These are phyloP conservation scores for Cadophora malorum DNA, from an alignment of 2,329 filamentous ascomycete genomes.

Conservation along the genomic window DNA sequence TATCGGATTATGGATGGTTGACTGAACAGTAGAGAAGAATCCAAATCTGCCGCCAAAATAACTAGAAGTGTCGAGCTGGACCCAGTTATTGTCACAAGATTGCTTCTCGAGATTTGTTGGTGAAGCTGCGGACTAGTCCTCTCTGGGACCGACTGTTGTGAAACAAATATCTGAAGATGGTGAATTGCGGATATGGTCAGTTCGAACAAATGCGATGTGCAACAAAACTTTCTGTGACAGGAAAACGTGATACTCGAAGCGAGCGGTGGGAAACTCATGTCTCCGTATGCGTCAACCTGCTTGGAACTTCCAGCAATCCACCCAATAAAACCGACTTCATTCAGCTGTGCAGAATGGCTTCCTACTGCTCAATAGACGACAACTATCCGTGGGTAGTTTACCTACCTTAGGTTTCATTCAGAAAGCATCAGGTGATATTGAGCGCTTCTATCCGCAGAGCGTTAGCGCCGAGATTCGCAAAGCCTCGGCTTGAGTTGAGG, in stretches of 20 bases:
- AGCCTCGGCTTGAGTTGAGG: constrained; percentile 27
- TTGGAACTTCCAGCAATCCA: not conserved
- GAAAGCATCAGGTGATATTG: not conserved
- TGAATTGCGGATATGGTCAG: not conserved
- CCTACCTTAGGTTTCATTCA: not conserved
- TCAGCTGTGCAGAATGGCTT: not conserved
- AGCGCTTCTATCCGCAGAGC: not conserved
- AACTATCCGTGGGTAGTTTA: not conserved
- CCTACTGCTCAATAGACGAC: not conserved
- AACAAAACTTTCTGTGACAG: not conserved
- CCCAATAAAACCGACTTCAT: too few relatives aligned
- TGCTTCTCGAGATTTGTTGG: too few relatives aligned
- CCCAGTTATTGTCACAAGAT: too few relatives aligned
- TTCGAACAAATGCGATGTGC: constrained; percentile 12
- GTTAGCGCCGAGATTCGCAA: not conserved
- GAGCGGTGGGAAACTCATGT: not conserved
- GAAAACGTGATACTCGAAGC: not conserved
- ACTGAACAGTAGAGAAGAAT: too few relatives aligned
- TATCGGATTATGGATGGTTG: too few relatives aligned
- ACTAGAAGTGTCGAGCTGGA: too few relatives aligned
- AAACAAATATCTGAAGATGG: not conserved
- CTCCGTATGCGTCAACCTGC: not conserved
- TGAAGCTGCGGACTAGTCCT: not conserved
- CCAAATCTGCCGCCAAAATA: too few relatives aligned
- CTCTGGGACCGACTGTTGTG: not conserved